phyloP scores from a whole-genome alignment of 2,329 filamentous ascomycete species.

The Calonectria hawksworthii region DNA sequence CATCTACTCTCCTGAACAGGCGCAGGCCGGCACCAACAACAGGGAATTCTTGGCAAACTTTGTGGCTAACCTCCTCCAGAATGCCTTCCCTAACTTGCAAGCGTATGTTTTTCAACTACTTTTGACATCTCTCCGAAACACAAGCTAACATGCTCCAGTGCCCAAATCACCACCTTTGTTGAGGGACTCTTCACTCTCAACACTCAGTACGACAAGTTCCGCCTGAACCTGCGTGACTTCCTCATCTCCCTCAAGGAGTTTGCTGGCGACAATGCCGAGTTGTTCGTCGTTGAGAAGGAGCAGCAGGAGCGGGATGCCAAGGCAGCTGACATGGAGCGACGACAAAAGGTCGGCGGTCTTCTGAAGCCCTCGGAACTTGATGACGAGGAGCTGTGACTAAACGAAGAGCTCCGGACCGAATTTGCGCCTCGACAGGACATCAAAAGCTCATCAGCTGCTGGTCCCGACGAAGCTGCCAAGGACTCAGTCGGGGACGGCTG shows the following conservation, averaged over 20 bases:
- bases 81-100: constrained; percentile 94
- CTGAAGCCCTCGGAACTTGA: constrained; percentile 98
- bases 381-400: constrained; percentile 90
- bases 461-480: constrained; percentile 44
- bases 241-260: constrained; percentile 98
- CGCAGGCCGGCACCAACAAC: constrained; percentile 86
- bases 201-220: constrained; percentile 93
- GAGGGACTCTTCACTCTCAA: constrained; percentile 91
- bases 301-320: constrained; percentile 89
- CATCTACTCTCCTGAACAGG: constrained; percentile 89
- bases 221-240: constrained; percentile 95
- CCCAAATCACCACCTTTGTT: constrained; percentile 91
- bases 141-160: constrained; percentile 65
- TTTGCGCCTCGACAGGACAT: constrained; percentile 59
- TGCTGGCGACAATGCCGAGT: constrained; percentile 92
- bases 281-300: constrained; percentile 95
- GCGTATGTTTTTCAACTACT: constrained; percentile 71
- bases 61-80: constrained; percentile 85
- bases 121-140: not conserved
- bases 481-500: constrained; percentile 67
- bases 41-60: constrained; percentile 92
- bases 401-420: constrained; percentile 76
- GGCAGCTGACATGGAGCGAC: constrained; percentile 89
- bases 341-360: constrained; percentile 94
- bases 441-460: constrained; percentile 30